Conservation (phyloP, 2,329 filamentous ascomycete species). For the Alternaria tenuissima region DNA sequence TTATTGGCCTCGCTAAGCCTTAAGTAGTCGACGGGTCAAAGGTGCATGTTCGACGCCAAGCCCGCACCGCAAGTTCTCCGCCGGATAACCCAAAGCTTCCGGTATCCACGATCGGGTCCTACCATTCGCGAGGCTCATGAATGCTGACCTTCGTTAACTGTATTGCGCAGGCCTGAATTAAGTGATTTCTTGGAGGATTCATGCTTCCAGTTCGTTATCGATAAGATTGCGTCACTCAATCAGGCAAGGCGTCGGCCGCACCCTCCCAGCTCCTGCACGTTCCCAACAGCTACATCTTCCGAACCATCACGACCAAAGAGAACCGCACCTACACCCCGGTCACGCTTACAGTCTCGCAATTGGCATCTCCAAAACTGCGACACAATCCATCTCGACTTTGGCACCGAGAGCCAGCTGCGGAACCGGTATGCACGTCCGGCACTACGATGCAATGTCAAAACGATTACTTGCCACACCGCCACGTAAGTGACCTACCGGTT, state of each 20-base stretch:
- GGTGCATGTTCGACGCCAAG: background rate
- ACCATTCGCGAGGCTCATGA: background rate
- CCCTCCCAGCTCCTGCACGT: background rate
- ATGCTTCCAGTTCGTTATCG: background rate
- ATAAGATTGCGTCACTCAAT: background rate
- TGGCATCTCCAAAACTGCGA: background rate
- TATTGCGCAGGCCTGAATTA: background rate
- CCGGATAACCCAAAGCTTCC: background rate
- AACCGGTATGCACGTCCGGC: background rate
- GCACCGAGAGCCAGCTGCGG: background rate
- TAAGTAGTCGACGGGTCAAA: background rate
- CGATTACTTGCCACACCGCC: background rate
- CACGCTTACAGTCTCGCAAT: background rate
- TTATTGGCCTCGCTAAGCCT: background rate
- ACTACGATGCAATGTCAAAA: background rate
- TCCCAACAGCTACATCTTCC: background rate
- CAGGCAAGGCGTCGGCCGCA: background rate
- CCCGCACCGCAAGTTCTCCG: constrained; percentile 1
- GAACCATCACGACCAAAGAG: background rate
- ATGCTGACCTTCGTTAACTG: background rate
- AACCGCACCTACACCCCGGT: background rate
- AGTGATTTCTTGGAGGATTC: background rate
- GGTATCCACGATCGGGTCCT: background rate
- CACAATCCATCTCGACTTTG: background rate
- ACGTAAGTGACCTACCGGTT: background rate